phyloP scores from a whole-genome alignment of 371 early-diverging fungal species.

The Choanephora cucurbitarum region DNA sequence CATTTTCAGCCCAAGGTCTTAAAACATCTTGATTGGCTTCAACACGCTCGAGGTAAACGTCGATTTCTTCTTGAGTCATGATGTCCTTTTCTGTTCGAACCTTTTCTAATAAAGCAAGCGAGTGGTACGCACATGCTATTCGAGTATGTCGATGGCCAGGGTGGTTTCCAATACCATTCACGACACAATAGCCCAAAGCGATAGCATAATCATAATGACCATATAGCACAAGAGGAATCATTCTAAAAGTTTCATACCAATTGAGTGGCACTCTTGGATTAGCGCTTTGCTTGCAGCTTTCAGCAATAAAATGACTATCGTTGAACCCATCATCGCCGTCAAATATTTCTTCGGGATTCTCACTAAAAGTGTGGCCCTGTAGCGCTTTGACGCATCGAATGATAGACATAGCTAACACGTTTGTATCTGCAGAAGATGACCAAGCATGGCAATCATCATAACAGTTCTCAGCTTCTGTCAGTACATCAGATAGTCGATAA shows the following conservation, averaged over 20 bases:
- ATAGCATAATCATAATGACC: conserved; percentile 45
- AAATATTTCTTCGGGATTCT: conserved; percentile 29
- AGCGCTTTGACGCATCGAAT: conserved; percentile 41
- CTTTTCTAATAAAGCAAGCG: conserved; percentile 40
- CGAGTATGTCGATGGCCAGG: conserved; percentile 46
- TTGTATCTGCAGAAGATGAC: conserved; percentile 41
- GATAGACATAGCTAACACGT: conserved; percentile 40
- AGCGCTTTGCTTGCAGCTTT: conserved; percentile 38
- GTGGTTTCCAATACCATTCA: conserved; percentile 31
- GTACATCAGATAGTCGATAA: conserved; percentile 19
- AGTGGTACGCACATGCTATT: conserved; percentile 31
- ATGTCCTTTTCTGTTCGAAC: conserved; percentile 16
- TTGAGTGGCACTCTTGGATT: conserved; percentile 36
- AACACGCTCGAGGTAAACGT: conserved; percentile 20
- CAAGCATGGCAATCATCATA: conserved; percentile 43
- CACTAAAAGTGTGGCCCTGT: conserved; percentile 37
- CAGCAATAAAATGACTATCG: conserved; percentile 39
- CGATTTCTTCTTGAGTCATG: conserved; percentile 17
- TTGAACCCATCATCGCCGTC: conserved; percentile 50
- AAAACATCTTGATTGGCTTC: conserved; percentile 30
- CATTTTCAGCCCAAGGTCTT: conserved; percentile 31
- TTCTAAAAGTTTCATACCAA: conserved; percentile 44
- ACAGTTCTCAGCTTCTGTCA: conserved; percentile 36
- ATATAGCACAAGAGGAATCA: conserved; percentile 43
- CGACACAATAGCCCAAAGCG: conserved; percentile 32